A percentile compares a stretch with the other conserved stretches of the same genome.
phyloP scores from a whole-genome alignment of 306 rosid genomes.

The Pyrus bretschneideri region DNA sequence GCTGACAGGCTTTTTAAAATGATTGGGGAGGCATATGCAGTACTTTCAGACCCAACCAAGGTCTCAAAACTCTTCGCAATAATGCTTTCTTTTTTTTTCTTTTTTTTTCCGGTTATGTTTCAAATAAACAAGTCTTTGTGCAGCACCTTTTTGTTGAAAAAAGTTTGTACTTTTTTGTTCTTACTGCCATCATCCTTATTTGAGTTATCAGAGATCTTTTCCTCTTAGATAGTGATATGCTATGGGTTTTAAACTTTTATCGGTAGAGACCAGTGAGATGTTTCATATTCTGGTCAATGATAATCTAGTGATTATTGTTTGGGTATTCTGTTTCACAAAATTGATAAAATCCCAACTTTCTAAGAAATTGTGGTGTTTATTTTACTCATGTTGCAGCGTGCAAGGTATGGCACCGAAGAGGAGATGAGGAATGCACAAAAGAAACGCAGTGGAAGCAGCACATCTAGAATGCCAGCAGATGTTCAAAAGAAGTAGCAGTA shows the following conservation, averaged over 20 bases:
- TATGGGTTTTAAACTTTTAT: not conserved
- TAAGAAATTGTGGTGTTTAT: slow-evolving; percentile 6
- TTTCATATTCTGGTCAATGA: too few species aligned
- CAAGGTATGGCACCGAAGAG: slow-evolving; percentile 79
- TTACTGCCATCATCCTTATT: not conserved
- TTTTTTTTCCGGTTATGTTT: not conserved
- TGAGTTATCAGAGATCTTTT: not conserved
- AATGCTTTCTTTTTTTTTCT: not conserved
- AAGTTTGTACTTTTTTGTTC: not conserved
- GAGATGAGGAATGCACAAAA: slow-evolving; percentile 70
- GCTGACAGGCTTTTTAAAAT: slow-evolving; percentile 89
- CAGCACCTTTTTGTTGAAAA: not conserved
- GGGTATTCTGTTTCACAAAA: too few species aligned
- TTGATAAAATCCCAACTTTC: not conserved
- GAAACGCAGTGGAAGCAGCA: slow-evolving; percentile 55
- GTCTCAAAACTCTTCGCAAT: slow-evolving; percentile 22
- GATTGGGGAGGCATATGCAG: slow-evolving; percentile 92
- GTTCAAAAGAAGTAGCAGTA: slow-evolving; percentile 42
- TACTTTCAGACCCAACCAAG: slow-evolving; percentile 79
- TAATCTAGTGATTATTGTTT: too few species aligned
- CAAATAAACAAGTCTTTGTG: not conserved
- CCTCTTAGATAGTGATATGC: not conserved
- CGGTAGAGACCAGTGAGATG: too few species aligned
- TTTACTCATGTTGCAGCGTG: slow-evolving; percentile 44
- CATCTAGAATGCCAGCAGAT: slow-evolving; percentile 52